phyloP scores from a whole-genome alignment of 495 filamentous ascomycete species.

The Talaromyces trachyspermus region DNA sequence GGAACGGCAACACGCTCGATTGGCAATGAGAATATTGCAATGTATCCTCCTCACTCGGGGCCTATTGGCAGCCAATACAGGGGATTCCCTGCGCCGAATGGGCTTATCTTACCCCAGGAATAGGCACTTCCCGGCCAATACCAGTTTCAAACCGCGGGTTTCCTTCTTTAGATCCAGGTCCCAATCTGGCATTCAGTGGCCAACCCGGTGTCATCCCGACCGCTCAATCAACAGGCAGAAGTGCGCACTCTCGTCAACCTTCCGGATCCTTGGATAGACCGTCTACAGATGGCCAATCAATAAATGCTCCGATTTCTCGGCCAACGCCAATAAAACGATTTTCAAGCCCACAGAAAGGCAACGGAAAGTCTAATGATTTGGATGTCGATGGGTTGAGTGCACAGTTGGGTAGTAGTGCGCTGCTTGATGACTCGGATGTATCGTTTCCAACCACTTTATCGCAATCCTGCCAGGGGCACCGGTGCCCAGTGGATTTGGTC shows the following conservation, averaged over 20 bases:
- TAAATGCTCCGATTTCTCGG: slow-evolving; percentile 60
- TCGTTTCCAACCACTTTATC: slow-evolving; percentile 35
- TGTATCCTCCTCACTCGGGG: slow-evolving; percentile 45
- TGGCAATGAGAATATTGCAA: slow-evolving; percentile 43
- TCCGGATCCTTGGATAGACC: slow-evolving; percentile 52
- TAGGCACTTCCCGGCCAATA: slow-evolving; percentile 47
- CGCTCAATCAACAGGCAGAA: slow-evolving; percentile 29
- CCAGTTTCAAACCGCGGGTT: slow-evolving; percentile 54
- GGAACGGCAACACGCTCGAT: slow-evolving; percentile 30
- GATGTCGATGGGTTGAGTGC: slow-evolving; percentile 69
- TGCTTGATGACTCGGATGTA: slow-evolving; percentile 75
- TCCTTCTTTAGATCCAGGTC: slow-evolving; percentile 46
- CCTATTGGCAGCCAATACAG: slow-evolving; percentile 40
- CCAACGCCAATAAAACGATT: slow-evolving; percentile 87
- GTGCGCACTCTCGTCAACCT: slow-evolving; percentile 51
- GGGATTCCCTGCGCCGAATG: slow-evolving; percentile 49
- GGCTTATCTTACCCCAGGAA: slow-evolving; percentile 52
- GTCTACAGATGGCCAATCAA: slow-evolving; percentile 33
- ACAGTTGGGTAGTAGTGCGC: slow-evolving; percentile 86
- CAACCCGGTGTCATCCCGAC: slow-evolving; percentile 24
- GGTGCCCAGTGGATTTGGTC: slow-evolving; percentile 24
- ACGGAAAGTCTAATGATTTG: slow-evolving; percentile 36
- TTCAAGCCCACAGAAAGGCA: slow-evolving; percentile 57
- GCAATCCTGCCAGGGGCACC: slow-evolving; percentile 35
- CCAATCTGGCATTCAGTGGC: slow-evolving; percentile 27